Percentiles rank a stretch among this genome's conserved stretches.
phyloP scores from a whole-genome alignment of 1,284 basidiomycete genomes.

The Cryptococcus jaspeensis region DNA sequence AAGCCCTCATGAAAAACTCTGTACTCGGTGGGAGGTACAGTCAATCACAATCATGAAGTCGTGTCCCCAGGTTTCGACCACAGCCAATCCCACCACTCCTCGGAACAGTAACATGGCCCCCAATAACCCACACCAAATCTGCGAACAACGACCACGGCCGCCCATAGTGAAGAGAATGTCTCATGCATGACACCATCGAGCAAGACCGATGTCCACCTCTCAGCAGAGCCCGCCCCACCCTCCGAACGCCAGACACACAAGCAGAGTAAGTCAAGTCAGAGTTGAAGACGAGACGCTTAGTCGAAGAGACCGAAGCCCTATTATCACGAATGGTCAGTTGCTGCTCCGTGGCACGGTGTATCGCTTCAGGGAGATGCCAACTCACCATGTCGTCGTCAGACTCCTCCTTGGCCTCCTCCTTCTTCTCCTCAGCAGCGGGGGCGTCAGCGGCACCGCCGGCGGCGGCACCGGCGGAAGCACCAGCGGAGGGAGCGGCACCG shows the following conservation, averaged over 20 bases:
- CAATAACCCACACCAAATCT: too few relatives aligned
- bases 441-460: slow-evolving; percentile 62
- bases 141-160: too few relatives aligned
- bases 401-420: slow-evolving; percentile 73
- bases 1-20: too few relatives aligned
- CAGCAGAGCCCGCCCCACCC: background rate
- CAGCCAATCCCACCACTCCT: too few relatives aligned
- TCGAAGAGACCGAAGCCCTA: slow-evolving; percentile 82
- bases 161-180: background rate
- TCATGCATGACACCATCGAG: slow-evolving; percentile 7
- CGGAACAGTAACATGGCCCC: too few relatives aligned
- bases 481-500: slow-evolving; percentile 66
- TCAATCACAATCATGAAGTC: too few relatives aligned
- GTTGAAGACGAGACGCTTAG: slow-evolving; percentile 53
- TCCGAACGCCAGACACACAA: background rate
- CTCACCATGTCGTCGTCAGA: slow-evolving; percentile 90
- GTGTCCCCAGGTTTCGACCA: too few relatives aligned
- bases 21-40: too few relatives aligned
- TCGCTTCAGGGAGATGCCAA: slow-evolving; percentile 23
- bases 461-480: slow-evolving; percentile 55
- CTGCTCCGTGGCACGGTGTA: background rate
- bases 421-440: slow-evolving; percentile 68
- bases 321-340: background rate
- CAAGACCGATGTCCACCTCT: background rate
- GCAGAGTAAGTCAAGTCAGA: background rate